phyloP scores from a whole-genome alignment of 1,139 yeast genomes.

The Hanseniaspora uvarum region DNA sequence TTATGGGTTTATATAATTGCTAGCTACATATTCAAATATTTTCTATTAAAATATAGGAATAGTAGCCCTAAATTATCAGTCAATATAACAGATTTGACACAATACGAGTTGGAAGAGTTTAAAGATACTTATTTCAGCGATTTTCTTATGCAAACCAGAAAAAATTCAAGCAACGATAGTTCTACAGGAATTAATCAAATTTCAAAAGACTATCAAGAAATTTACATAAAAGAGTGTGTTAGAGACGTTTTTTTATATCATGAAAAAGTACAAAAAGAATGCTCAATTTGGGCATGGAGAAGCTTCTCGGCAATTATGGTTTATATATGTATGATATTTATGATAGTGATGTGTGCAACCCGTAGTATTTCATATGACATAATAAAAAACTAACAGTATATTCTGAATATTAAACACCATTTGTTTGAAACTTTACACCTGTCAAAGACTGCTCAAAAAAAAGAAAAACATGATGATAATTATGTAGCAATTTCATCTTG shows the following conservation, averaged over 20 bases:
- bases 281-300: neutral
- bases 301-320: neutral
- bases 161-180: no score
- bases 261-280: neutral
- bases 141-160: neutral
- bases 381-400: neutral
- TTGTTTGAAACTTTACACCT: no score
- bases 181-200: neutral
- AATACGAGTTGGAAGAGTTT: neutral
- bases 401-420: no score
- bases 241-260: neutral
- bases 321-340: neutral
- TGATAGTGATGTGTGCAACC: neutral
- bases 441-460: no score
- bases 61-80: neutral
- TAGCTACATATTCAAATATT: neutral
- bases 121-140: neutral
- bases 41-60: neutral
- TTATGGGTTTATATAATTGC: conserved; percentile 2
- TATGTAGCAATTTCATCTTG: neutral
- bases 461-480: no score
- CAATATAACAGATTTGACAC: neutral
- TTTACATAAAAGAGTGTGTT: neutral
- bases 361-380: neutral
- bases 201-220: neutral